Conservation (phyloP, 2,329 filamentous ascomycete genomes). For the Fusarium clavum region DNA sequence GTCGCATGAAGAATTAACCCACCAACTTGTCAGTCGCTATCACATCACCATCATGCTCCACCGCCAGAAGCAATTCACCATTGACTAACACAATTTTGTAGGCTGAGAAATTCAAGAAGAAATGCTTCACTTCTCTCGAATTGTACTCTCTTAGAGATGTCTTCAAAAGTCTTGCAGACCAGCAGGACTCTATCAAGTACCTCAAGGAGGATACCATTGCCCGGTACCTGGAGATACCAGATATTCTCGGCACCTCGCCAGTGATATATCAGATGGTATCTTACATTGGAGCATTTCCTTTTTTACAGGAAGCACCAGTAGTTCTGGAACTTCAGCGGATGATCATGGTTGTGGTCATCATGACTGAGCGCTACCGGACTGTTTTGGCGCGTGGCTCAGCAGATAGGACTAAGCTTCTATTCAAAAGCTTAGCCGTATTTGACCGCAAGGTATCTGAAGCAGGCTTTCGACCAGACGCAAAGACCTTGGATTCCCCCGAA, state of each 20-base stretch:
- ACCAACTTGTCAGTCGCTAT: constrained; percentile 60
- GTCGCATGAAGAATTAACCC: constrained; percentile 64
- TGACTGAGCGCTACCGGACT: constrained; percentile 75
- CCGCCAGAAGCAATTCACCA: constrained; percentile 2
- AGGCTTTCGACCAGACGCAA: constrained; percentile 4
- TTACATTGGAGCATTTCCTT: constrained; percentile 79
- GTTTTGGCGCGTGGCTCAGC: constrained; percentile 69
- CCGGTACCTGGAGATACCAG: constrained; percentile 79
- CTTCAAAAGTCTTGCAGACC: constrained; percentile 76
- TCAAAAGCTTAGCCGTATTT: constrained; percentile 77
- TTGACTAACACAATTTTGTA: constrained; percentile 46
- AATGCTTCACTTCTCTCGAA: constrained; percentile 78
- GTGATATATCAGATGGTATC: constrained; percentile 79
- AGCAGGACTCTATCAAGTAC: constrained; percentile 70
- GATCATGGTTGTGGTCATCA: constrained; percentile 77
- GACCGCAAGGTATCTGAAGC: constrained; percentile 65
- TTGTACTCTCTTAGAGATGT: constrained; percentile 80
- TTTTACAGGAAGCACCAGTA: constrained; percentile 75
- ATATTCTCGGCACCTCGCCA: constrained; percentile 73
- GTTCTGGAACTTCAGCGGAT: constrained; percentile 77
- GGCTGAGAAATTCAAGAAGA: constrained; percentile 73
- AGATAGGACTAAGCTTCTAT: constrained; percentile 73
- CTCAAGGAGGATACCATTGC: constrained; percentile 76
- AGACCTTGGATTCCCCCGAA: constrained; percentile 6
- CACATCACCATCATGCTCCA: constrained; percentile 14